Evolutionary conservation across 179 eudicot species (phyloP).

Genomic region (Patellifolia procumbens): DNA sequence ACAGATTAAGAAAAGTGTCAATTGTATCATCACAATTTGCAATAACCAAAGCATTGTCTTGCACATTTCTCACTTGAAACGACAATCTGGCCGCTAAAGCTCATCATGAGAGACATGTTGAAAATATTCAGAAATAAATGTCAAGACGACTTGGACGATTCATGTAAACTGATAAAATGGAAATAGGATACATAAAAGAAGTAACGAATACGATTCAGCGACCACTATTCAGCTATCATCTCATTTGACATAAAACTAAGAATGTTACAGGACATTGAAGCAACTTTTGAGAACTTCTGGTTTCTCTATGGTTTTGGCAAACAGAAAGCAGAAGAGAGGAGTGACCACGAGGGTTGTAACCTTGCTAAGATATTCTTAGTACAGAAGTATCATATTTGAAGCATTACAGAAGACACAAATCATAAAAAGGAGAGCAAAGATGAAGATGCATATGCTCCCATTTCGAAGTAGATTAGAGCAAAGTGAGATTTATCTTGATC

Average conservation of each 20-base stretch:
- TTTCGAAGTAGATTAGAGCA: slow-evolving; percentile 6
- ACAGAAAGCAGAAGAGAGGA: not conserved
- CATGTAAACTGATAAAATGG: not conserved
- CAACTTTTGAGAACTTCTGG: not conserved
- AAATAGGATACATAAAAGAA: not conserved
- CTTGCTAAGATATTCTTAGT: not conserved
- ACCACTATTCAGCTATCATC: not conserved
- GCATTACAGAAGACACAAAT: slow-evolving; percentile 1
- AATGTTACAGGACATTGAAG: not conserved
- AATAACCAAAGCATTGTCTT: not conserved
- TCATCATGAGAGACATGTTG: not conserved
- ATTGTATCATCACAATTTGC: not conserved
- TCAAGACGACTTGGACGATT: not conserved
- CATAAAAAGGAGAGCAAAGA: not conserved
- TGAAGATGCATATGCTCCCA: not conserved
- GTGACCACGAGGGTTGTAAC: not conserved
- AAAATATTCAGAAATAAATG: not conserved
- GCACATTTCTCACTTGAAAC: not conserved
- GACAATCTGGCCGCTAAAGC: not conserved
- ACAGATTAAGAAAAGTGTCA: not conserved
- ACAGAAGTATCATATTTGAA: not conserved
- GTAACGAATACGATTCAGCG: not conserved
- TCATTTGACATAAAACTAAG: not conserved
- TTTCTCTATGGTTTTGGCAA: not conserved
- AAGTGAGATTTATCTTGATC: slow-evolving; percentile 39